A percentile compares a stretch with the other conserved stretches of the same genome.
phyloP scores from a whole-genome alignment of 2,329 filamentous ascomycete genomes.

The Fusarium albosuccineum region DNA sequence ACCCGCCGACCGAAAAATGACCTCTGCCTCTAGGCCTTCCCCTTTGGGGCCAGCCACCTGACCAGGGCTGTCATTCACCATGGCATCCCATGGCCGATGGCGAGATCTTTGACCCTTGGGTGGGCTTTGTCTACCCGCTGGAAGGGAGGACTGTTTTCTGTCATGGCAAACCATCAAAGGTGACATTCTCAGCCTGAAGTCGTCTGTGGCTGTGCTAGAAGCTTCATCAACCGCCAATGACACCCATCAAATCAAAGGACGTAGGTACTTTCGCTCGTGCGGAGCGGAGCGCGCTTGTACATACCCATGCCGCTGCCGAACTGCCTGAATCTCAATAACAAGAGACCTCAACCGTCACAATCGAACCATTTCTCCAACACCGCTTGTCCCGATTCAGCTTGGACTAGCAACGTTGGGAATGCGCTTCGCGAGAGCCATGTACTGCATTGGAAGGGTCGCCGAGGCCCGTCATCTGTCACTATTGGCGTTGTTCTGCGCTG shows the following conservation, averaged over 20 bases:
- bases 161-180: constrained; percentile 7
- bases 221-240: constrained; percentile 10
- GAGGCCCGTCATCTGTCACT: constrained; percentile 30
- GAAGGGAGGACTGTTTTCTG: constrained; percentile 10
- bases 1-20: constrained; percentile 39
- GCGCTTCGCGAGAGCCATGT: constrained; percentile 36
- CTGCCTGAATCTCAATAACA: constrained; percentile 25
- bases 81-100: constrained; percentile 36
- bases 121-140: constrained; percentile 11
- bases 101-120: constrained; percentile 29
- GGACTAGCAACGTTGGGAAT: constrained; percentile 35
- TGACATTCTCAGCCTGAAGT: constrained; percentile 27
- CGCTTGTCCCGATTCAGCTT: constrained; percentile 41
- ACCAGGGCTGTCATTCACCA: constrained; percentile 35
- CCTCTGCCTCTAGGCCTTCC: constrained; percentile 40
- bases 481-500: constrained; percentile 11
- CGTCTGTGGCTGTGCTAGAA: constrained; percentile 37
- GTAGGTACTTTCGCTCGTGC: constrained; percentile 1
- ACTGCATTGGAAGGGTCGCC: constrained; percentile 39
- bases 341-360: constrained; percentile 37
- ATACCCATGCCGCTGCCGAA: constrained; percentile 6
- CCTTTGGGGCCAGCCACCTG: constrained; percentile 43
- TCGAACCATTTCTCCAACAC: constrained; percentile 41
- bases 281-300: constrained; percentile 7
- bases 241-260: constrained; percentile 1